Evolutionary conservation across 345 rosid genomes (phyloP).

Genomic region (Litchi chinensis): DNA sequence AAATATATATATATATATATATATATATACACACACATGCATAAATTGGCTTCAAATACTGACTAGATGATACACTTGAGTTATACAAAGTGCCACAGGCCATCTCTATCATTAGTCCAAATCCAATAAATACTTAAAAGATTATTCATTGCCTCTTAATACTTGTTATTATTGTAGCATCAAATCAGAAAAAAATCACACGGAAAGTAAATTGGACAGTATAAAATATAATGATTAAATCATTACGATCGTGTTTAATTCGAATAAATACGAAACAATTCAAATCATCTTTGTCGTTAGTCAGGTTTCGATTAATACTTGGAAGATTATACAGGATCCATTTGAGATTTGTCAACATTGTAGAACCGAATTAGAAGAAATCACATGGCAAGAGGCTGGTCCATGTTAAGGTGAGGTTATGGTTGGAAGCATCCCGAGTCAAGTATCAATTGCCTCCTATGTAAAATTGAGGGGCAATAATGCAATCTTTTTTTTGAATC

Average conservation of each 20-base stretch:
- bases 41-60: too few species aligned
- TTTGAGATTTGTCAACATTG: background rate
- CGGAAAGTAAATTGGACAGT: too few species aligned
- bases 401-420: background rate
- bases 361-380: background rate
- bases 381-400: background rate
- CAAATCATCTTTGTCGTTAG: background rate
- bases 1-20: too few species aligned
- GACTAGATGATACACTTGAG: too few species aligned
- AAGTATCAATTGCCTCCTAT: conserved; percentile 10
- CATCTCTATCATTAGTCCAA: too few species aligned
- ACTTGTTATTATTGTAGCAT: too few species aligned
- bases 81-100: too few species aligned
- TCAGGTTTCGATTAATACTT: background rate
- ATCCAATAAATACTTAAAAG: too few species aligned
- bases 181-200: too few species aligned
- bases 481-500: background rate
- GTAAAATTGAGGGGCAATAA: background rate
- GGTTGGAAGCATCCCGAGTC: background rate
- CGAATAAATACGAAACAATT: background rate
- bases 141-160: too few species aligned
- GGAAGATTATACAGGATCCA: background rate
- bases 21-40: too few species aligned
- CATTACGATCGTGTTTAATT: background rate
- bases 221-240: too few species aligned